These are phyloP conservation scores for Geranium brycei DNA, from an alignment of 345 rosid genomes.

Conservation along the genomic window DNA sequence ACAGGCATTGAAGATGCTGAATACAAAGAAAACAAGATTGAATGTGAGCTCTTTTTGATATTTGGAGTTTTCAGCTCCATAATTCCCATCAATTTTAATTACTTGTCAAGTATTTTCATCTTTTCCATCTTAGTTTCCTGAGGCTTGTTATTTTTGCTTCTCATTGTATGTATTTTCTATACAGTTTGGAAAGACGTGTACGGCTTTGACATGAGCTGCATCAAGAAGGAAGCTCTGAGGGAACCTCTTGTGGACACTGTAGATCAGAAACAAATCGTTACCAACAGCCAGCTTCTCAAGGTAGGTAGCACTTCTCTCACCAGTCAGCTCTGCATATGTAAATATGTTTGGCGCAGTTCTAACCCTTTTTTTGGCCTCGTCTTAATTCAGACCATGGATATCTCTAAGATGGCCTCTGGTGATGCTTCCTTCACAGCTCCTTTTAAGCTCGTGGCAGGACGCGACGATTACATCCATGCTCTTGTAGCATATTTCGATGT, in stretches of 20 bases:
- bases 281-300: conserved; percentile 70
- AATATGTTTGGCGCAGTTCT: conserved; percentile 1
- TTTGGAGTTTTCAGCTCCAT: background rate
- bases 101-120: too few relatives aligned
- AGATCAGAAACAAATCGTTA: conserved; percentile 85
- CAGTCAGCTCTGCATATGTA: background rate
- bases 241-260: conserved; percentile 98
- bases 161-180: conserved; percentile 2
- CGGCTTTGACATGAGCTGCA: conserved; percentile 95
- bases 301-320: conserved; percentile 15
- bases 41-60: conserved; percentile 41
- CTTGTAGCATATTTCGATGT: conserved; percentile 97
- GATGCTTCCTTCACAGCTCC: conserved; percentile 95
- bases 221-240: conserved; percentile 88
- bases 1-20: conserved; percentile 96
- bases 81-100: too few relatives aligned
- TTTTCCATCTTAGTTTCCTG: too few relatives aligned
- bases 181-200: conserved; percentile 91
- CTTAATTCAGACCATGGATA: conserved; percentile 79
- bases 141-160: too few relatives aligned
- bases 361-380: conserved; percentile 3
- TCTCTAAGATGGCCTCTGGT: conserved; percentile 84
- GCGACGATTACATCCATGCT: conserved; percentile 97
- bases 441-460: conserved; percentile 85
- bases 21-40: conserved; percentile 90